These are phyloP conservation scores for Spongispora temasekensis DNA, from an alignment of 1,284 basidiomycete species.

Conservation along the genomic window DNA sequence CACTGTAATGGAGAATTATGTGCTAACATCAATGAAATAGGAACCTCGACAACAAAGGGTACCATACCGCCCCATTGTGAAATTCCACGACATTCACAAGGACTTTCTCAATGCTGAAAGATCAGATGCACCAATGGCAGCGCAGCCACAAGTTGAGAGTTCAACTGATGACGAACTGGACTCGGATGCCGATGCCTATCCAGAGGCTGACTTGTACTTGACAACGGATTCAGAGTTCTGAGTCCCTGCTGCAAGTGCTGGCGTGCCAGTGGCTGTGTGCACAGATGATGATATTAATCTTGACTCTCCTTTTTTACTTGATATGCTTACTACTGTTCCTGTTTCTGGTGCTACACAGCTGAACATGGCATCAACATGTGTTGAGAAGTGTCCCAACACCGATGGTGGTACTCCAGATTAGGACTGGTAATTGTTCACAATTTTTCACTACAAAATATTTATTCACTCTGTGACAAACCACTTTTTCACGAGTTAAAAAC, in stretches of 20 bases:
- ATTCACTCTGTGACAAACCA: too few species aligned
- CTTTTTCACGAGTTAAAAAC: too few species aligned
- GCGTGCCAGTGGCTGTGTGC: neutral
- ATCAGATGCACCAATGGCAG: neutral
- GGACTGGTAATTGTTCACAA: too few species aligned
- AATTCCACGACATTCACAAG: neutral
- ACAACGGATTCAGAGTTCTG: neutral
- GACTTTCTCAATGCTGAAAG: neutral
- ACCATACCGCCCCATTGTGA: too few species aligned
- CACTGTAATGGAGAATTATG: too few species aligned
- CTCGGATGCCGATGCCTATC: neutral
- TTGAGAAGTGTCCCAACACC: too few species aligned
- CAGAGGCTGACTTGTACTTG: neutral
- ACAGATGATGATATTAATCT: neutral
- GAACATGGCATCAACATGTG: too few species aligned
- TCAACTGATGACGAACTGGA: neutral
- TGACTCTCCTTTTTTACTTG: neutral
- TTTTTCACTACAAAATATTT: too few species aligned
- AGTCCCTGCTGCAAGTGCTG: too few species aligned
- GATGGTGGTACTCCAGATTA: too few species aligned
- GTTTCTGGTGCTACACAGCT: slow-evolving; percentile 23
- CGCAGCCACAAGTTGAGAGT: neutral
- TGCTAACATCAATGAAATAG: too few species aligned
- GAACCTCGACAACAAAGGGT: too few species aligned
- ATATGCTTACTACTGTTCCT: neutral